A percentile compares a stretch with the other conserved stretches of the same genome.
These are phyloP conservation scores for Crithidia fasciculata DNA, from an alignment of 208 protist species.

Conservation along the genomic window DNA sequence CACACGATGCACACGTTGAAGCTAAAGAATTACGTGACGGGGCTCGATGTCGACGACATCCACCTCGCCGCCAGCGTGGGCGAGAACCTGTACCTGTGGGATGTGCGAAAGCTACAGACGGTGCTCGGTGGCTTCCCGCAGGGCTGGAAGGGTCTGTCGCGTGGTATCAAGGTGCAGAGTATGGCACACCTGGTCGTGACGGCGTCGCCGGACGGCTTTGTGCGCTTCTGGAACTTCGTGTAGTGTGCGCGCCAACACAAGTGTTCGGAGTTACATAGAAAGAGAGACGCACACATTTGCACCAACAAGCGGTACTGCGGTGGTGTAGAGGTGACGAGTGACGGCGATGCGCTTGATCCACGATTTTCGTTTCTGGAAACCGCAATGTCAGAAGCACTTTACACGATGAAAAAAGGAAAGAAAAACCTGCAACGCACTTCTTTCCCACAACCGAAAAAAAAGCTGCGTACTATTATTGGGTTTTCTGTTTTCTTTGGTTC, in stretches of 20 bases:
- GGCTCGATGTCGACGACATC: constrained; percentile 74
- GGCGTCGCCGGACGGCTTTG: constrained; percentile 79
- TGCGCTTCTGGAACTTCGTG: constrained; percentile 84
- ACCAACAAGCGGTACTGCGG: not conserved
- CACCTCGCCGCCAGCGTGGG: constrained; percentile 81
- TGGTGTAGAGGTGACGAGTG: not conserved
- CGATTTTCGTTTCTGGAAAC: not conserved
- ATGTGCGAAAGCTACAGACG: constrained; percentile 74
- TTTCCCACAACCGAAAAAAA: not conserved
- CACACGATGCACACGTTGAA: constrained; percentile 74
- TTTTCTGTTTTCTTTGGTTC: not conserved
- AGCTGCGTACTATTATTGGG: not conserved
- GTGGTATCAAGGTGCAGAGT: constrained; percentile 68
- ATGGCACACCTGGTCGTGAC: constrained; percentile 62
- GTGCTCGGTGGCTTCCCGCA: constrained; percentile 82
- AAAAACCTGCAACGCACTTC: not conserved
- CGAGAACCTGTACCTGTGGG: constrained; percentile 86
- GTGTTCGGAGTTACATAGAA: not conserved
- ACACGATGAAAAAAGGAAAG: too few relatives aligned
- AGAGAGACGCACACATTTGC: not conserved
- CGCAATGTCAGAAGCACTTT: too few relatives aligned
- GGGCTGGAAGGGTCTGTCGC: constrained; percentile 82
- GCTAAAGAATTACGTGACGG: constrained; percentile 85
- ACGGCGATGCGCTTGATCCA: not conserved
- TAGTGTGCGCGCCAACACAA: constrained; percentile 15